Base-by-base conservation (phyloP, 106 monocot species). In the Ottelia alismoides region DNA sequence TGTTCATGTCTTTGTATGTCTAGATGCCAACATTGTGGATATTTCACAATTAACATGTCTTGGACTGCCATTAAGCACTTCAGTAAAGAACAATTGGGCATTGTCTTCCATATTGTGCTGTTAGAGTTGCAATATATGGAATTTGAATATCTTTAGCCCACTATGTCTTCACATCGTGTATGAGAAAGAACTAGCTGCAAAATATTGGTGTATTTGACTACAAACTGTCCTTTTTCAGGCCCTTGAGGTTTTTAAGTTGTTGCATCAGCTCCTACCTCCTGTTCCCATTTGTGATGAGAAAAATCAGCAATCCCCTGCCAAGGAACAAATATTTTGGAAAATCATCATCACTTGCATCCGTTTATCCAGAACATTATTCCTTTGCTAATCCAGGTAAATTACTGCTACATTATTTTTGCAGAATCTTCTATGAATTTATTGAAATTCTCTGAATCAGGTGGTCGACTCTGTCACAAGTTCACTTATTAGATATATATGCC, bases 401-500 rank as follows among this genome's bases (percentile, higher is more conserved):
- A 58, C 24, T 50, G 27, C 2, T 17, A 27, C 27, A 60, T 44
- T 16, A 10, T 53, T 32, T 30, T 46, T 62, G 23, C 45, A 29
- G 30, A 29, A 16, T 24, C 11, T 12, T 30, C 20, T 54, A 51
- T 53, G 20, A 51, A 22, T 18, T 30, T 56, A 29, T 30, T 23
- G 43, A 31, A 27, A 59, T 25, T 68, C 20, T 68, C 11, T 28
- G 40, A 21, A n/a, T 19, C 78, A 92, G 92, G 72, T 82, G 16
- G 87, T 83, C 23, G 75, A 83, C 24, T 72, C 77, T 63, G 87
- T 82, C 49, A 76, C 87, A 55, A 87, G 65, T 70, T 20, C 67
- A 30, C 43, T 57, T 52, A 57, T 87, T 62, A 83, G 77, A 51
- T 87, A 83, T 70, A 74, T 79, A 35, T 92, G 87, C 63, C 58